A percentile compares a stretch with the other conserved stretches of the same genome.
Evolutionary conservation across 2,329 filamentous ascomycete genomes (phyloP).

Genomic region (Alternaria sp.): DNA sequence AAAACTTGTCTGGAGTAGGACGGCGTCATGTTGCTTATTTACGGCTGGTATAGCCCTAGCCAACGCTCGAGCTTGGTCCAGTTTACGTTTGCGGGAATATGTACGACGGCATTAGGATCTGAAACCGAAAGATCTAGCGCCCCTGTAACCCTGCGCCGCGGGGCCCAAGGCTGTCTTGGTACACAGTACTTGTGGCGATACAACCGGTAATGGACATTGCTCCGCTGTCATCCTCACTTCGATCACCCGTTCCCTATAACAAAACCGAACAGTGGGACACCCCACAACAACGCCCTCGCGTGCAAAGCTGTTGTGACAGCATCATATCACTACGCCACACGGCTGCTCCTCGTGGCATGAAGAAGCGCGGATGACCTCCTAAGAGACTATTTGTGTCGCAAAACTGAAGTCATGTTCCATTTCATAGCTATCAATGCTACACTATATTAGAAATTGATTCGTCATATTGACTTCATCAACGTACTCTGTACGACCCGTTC

Average conservation of each 20-base stretch:
- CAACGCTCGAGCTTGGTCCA: neutral
- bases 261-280: neutral
- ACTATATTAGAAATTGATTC: constrained; percentile 14
- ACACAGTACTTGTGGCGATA: neutral
- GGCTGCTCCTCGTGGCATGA: neutral
- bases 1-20: too few relatives aligned
- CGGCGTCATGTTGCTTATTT: neutral
- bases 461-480: neutral
- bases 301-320: neutral
- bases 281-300: neutral
- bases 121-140: neutral
- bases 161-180: neutral
- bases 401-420: neutral
- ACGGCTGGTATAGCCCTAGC: neutral
- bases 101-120: neutral
- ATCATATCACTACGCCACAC: neutral
- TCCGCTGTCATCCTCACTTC: neutral
- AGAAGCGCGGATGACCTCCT: neutral
- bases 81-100: neutral
- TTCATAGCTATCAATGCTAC: constrained; percentile 18
- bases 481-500: constrained; percentile 36
- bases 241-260: neutral
- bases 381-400: neutral
- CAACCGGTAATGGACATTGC: neutral
- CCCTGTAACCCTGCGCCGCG: neutral